Conservation (phyloP, 148 eudicot genomes). For the Mesembryanthemum crystallinum region DNA sequence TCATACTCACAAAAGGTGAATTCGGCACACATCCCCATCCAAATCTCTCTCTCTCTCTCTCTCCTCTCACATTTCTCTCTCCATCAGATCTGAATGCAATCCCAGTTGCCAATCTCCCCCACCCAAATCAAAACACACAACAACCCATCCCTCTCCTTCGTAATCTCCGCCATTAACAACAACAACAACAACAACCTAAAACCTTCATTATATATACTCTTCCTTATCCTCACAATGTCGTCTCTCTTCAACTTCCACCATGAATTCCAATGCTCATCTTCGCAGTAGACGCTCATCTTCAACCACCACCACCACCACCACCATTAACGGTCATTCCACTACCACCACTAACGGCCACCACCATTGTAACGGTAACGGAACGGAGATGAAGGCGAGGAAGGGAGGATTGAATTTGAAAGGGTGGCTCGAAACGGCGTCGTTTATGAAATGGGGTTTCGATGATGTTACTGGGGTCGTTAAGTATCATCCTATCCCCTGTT, state of each 20-base stretch:
- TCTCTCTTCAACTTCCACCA: background rate
- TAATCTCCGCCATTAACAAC: constrained; percentile 15
- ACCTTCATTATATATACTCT: background rate
- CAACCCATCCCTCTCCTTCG: constrained; percentile 5
- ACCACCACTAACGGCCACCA: background rate
- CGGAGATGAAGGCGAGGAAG: constrained; percentile 11
- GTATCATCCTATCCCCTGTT: constrained; percentile 64
- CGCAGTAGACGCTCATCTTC: constrained; percentile 5
- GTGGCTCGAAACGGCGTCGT: constrained; percentile 49
- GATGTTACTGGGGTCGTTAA: constrained; percentile 40
- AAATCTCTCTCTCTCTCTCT: background rate
- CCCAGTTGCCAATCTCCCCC: background rate
- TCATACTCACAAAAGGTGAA: no score
- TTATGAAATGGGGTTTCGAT: constrained; percentile 48
- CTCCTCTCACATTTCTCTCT: background rate
- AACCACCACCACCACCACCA: background rate
- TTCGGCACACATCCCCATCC: no score
- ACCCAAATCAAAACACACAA: background rate
- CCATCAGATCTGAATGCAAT: constrained; percentile 8
- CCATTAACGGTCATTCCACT: background rate
- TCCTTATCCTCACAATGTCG: background rate
- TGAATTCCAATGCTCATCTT: constrained; percentile 18
- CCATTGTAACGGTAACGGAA: background rate
- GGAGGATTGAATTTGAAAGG: background rate
- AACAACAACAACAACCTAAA: background rate